phyloP scores from a whole-genome alignment of 306 rosid species.

The Trifolium fragiferum region DNA sequence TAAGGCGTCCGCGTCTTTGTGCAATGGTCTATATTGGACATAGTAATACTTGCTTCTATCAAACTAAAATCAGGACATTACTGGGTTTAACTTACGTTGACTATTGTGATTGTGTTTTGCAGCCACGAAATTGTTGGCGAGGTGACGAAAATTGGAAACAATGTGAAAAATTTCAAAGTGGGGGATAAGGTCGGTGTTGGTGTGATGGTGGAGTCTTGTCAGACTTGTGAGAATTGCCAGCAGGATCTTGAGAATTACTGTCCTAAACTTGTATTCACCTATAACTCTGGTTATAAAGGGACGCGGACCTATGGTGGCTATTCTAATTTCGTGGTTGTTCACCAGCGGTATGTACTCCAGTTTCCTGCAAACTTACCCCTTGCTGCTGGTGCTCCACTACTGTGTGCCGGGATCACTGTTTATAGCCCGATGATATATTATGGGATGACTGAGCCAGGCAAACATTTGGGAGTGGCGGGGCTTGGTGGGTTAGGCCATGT shows the following conservation, averaged over 20 bases:
- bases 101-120: slow-evolving; percentile 27
- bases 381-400: slow-evolving; percentile 89
- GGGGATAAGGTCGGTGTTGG: slow-evolving; percentile 97
- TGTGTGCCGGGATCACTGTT: slow-evolving; percentile 91
- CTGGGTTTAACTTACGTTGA: slow-evolving; percentile 7
- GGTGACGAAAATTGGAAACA: slow-evolving; percentile 69
- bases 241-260: slow-evolving; percentile 88
- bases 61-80: not conserved
- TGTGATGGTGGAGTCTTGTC: slow-evolving; percentile 79
- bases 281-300: slow-evolving; percentile 62
- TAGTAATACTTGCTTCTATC: slow-evolving; percentile 7
- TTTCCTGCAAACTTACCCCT: slow-evolving; percentile 78
- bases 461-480: slow-evolving; percentile 92
- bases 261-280: slow-evolving; percentile 58
- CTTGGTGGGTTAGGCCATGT: slow-evolving; percentile 97
- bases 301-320: slow-evolving; percentile 79
- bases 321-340: slow-evolving; percentile 73
- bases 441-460: slow-evolving; percentile 88
- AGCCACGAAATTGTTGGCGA: slow-evolving; percentile 92
- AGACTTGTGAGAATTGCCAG: slow-evolving; percentile 69
- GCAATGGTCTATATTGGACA: slow-evolving; percentile 9
- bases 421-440: slow-evolving; percentile 92
- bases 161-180: slow-evolving; percentile 69
- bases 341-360: slow-evolving; percentile 68
- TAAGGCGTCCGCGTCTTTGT: slow-evolving; percentile 10